Conservation (phyloP, 306 rosid genomes). For the Trifolium dubium region DNA sequence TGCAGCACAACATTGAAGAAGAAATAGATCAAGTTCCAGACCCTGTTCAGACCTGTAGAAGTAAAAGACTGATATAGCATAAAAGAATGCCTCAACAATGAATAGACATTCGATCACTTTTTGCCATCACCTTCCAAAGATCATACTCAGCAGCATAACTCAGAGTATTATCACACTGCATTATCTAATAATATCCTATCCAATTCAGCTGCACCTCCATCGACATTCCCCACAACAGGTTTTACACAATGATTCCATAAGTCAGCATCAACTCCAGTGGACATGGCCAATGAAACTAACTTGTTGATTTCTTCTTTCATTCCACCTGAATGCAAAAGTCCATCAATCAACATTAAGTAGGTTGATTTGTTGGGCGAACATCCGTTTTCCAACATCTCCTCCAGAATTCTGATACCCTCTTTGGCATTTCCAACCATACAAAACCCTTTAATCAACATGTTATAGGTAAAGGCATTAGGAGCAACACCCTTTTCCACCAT, state of each 20-base stretch:
- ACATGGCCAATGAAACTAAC: conserved; percentile 57
- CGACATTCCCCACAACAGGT: conserved; percentile 41
- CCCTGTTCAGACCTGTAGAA: conserved; percentile 89
- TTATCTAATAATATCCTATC: conserved; percentile 49
- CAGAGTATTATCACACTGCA: conserved; percentile 20
- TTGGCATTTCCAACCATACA: conserved; percentile 62
- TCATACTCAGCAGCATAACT: background rate
- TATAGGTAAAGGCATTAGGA: conserved; percentile 73
- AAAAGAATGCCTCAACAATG: conserved; percentile 22
- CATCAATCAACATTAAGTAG: conserved; percentile 57
- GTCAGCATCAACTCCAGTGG: conserved; percentile 53
- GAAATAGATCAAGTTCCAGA: conserved; percentile 93
- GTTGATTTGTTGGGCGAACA: conserved; percentile 64
- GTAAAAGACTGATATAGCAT: conserved; percentile 33
- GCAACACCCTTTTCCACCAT: conserved; percentile 70
- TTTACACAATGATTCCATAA: conserved; percentile 52
- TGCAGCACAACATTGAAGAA: conserved; percentile 95
- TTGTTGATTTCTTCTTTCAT: conserved; percentile 47
- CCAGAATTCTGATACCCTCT: conserved; percentile 66
- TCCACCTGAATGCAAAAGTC: conserved; percentile 49
- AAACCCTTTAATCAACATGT: conserved; percentile 71
- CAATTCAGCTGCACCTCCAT: conserved; percentile 41
- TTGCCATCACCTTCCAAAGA: conserved; percentile 29
- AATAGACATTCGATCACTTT: conserved; percentile 16
- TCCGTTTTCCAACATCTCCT: conserved; percentile 69